These are phyloP conservation scores for Moesziomyces sp. DNA, from an alignment of 1,284 basidiomycete species.

Conservation along the genomic window DNA sequence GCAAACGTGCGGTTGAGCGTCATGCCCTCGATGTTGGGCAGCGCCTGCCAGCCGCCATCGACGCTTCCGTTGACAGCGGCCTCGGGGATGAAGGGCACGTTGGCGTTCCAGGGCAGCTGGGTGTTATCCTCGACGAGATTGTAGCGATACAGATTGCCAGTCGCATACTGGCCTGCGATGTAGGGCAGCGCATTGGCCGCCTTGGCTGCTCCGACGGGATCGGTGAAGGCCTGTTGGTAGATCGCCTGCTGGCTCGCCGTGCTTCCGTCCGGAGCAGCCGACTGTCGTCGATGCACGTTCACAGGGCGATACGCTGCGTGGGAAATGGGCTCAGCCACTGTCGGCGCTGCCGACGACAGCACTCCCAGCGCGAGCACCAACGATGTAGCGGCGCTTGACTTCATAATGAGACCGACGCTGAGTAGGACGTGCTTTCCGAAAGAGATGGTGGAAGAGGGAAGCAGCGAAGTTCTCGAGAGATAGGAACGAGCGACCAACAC, in stretches of 20 bases:
- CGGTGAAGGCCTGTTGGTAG: conserved; percentile 38
- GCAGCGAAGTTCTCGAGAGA: too few species aligned
- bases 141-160: conserved; percentile 21
- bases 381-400: not conserved
- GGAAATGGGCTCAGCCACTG: conserved; percentile 10
- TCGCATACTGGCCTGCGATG: conserved; percentile 40
- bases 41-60: conserved; percentile 69
- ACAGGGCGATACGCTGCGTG: conserved; percentile 12
- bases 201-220: conserved; percentile 59
- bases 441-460: too few species aligned
- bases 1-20: conserved; percentile 52
- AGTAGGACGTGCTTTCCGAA: too few species aligned
- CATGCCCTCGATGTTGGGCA: conserved; percentile 54
- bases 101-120: conserved; percentile 58
- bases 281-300: conserved; percentile 24
- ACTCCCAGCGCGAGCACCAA: conserved; percentile 9
- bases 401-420: too few species aligned
- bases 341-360: conserved; percentile 2
- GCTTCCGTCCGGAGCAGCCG: conserved; percentile 8
- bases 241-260: conserved; percentile 23
- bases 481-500: too few species aligned
- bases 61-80: conserved; percentile 42
- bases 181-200: conserved; percentile 42
- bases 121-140: conserved; percentile 31
- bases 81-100: conserved; percentile 36